Conservation (phyloP, 1,284 basidiomycete species). For the Fomes fomentarius region DNA sequence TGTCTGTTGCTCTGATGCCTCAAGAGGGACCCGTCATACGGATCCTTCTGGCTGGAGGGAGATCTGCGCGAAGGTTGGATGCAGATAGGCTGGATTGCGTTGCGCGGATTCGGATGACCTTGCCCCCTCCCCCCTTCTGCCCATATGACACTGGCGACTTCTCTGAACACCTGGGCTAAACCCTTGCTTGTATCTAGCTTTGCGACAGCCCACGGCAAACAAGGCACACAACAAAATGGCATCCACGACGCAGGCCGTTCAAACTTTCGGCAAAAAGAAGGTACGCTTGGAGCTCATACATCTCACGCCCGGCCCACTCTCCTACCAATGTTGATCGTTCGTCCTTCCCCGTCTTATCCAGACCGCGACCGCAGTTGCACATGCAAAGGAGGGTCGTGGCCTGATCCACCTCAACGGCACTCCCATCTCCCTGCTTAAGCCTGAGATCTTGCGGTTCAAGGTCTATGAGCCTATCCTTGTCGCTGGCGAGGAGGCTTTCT, state of each 20-base stretch:
- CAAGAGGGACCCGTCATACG: neutral
- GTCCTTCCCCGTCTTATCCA: slow-evolving; percentile 34
- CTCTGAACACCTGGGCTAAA: slow-evolving; percentile 17
- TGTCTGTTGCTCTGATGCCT: slow-evolving; percentile 15
- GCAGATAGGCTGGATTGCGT: slow-evolving; percentile 43
- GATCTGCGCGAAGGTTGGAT: slow-evolving; percentile 12
- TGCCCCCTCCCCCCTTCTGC: too few species aligned
- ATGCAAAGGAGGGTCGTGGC: slow-evolving; percentile 96
- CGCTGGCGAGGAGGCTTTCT: slow-evolving; percentile 85
- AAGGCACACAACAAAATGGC: slow-evolving; percentile 67
- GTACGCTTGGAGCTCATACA: slow-evolving; percentile 43
- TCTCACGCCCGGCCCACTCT: too few species aligned
- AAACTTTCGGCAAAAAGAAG: slow-evolving; percentile 99
- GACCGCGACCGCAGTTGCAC: slow-evolving; percentile 97
- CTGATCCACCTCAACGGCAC: slow-evolving; percentile 97
- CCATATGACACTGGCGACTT: slow-evolving; percentile 7
- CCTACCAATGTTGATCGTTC: too few species aligned
- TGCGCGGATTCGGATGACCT: slow-evolving; percentile 40
- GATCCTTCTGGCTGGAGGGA: slow-evolving; percentile 3
- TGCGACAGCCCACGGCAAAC: slow-evolving; percentile 27
- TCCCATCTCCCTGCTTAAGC: slow-evolving; percentile 93
- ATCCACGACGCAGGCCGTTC: slow-evolving; percentile 84
- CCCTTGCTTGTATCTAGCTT: slow-evolving; percentile 14
- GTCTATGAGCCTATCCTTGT: slow-evolving; percentile 96
- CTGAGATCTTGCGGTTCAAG: slow-evolving; percentile 97